Conservation (phyloP, 179 eudicot genomes). For the Vitellaria paradoxa region DNA sequence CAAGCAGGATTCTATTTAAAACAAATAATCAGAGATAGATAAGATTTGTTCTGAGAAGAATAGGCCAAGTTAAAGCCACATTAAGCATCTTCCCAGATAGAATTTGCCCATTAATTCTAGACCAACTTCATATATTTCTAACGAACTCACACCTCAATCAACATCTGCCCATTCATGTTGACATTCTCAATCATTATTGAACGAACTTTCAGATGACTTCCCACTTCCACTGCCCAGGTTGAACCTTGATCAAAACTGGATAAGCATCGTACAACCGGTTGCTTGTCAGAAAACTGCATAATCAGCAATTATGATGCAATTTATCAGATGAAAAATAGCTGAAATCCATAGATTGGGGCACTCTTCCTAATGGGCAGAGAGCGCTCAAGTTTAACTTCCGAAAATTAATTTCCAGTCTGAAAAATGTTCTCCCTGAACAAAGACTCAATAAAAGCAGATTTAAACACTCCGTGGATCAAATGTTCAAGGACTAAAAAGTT, state of each 20-base stretch:
- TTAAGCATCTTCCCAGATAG: background rate
- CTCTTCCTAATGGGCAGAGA: background rate
- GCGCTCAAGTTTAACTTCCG: no score
- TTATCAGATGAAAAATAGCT: background rate
- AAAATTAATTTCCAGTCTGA: no score
- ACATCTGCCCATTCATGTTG: conserved; percentile 70
- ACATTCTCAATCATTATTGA: conserved; percentile 81
- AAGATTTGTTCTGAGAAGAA: background rate
- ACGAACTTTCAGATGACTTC: conserved; percentile 62
- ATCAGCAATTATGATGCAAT: background rate
- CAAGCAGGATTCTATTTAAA: background rate
- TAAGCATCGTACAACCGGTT: conserved; percentile 36
- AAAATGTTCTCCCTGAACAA: background rate
- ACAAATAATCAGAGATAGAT: background rate
- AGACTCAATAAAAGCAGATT: background rate
- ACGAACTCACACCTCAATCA: conserved; percentile 59
- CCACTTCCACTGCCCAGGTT: conserved; percentile 96
- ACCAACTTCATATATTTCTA: background rate
- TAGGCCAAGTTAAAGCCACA: background rate
- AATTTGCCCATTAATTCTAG: conserved; percentile 1
- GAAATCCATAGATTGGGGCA: background rate
- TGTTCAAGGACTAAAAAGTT: background rate
- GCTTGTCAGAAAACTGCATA: conserved; percentile 31
- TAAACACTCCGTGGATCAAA: background rate
- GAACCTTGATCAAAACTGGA: conserved; percentile 70